Conservation (phyloP, 177 flowering plant species). For the Vitis hybrid region DNA sequence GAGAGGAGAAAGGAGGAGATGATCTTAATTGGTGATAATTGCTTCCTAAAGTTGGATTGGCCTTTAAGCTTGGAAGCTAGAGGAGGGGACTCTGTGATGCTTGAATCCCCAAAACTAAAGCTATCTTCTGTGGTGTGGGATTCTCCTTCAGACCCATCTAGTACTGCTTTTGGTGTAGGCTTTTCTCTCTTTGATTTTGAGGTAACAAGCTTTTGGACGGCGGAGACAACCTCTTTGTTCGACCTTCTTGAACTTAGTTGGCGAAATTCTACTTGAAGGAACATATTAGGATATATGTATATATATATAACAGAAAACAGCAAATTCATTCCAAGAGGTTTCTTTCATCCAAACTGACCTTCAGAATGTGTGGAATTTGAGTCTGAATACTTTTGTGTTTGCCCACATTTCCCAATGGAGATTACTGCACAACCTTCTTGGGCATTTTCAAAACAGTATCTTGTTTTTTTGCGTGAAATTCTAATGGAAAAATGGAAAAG, state of each 20-base stretch:
- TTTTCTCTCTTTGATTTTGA: slow-evolving; percentile 26
- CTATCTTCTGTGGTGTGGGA: slow-evolving; percentile 42
- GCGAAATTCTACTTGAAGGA: slow-evolving; percentile 17
- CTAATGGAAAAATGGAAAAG: slow-evolving; percentile 24
- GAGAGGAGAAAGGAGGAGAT: slow-evolving; percentile 38
- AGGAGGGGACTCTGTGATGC: slow-evolving; percentile 33
- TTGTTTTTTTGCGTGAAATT: slow-evolving; percentile 29
- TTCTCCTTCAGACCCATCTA: slow-evolving; percentile 46
- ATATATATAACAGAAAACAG: not conserved
- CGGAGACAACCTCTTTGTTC: slow-evolving; percentile 18
- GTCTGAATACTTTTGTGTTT: slow-evolving; percentile 12
- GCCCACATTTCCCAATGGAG: slow-evolving; percentile 32
- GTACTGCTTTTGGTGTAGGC: slow-evolving; percentile 55
- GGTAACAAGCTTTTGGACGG: slow-evolving; percentile 15
- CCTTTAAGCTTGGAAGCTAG: slow-evolving; percentile 10
- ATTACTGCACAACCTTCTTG: slow-evolving; percentile 62
- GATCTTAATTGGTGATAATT: slow-evolving; percentile 25
- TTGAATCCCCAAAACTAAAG: slow-evolving; percentile 40
- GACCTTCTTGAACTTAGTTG: slow-evolving; percentile 26
- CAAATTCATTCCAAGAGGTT: slow-evolving; percentile 2
- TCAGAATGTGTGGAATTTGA: slow-evolving; percentile 19
- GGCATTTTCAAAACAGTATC: slow-evolving; percentile 50
- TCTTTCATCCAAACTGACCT: slow-evolving; percentile 27
- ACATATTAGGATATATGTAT: not conserved
- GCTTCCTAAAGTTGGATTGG: slow-evolving; percentile 28